Evolutionary conservation across 1,284 basidiomycete genomes (phyloP), one percentile per base, ranked within the genome.

Genomic region (Boletus austroedulis): DNA sequence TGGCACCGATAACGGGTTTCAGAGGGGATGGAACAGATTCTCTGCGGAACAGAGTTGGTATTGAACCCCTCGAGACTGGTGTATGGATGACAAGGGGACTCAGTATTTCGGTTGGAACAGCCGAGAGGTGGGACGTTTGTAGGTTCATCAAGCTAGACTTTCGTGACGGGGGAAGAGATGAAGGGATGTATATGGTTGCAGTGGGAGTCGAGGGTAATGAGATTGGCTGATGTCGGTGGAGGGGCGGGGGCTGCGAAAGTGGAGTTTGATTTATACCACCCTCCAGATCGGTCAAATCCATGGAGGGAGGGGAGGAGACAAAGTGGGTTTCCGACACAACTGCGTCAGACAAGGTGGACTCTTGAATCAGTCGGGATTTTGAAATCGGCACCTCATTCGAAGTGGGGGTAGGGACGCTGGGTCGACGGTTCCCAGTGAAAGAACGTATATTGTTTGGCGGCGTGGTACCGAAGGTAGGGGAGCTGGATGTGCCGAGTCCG

Each of bases 1-100:
- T 26, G 34, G 57, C 61, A 11, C 23, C 65, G 24, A 67, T 24
- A 8, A 53, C 61, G 6, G 50, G 21, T 55, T 68, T 72, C 2
- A 74, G 51, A 44, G 70, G 72, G 11, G 72, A 70, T 19, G 62
- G 63, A 4, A 58, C 7, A 2, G 72, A 67, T 40, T 73, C 73
- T 34, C 53, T 60, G 32, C 69, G 70, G 28, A 59, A 12, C 9
- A 67, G 46, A 19, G 54, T 19, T 1, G 70, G 57, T 3, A 68
- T 61, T 34, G 67, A 63, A 3, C 51, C 64, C 40, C 50, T 64
- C 17, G 65, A 64, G 43, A 59, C 60, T 0, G 76, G 79, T 5
- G 80, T 76, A 6, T 74, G 67, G 7, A 82, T 62, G 48, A 73
- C 65, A 6, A 83, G 66, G 11, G 82, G 82, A 50, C 82, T 84